A percentile compares a stretch with the other conserved stretches of the same genome.
These are phyloP conservation scores for Daedaleopsis nitida DNA, from an alignment of 768 basidiomycete species.

Conservation along the genomic window DNA sequence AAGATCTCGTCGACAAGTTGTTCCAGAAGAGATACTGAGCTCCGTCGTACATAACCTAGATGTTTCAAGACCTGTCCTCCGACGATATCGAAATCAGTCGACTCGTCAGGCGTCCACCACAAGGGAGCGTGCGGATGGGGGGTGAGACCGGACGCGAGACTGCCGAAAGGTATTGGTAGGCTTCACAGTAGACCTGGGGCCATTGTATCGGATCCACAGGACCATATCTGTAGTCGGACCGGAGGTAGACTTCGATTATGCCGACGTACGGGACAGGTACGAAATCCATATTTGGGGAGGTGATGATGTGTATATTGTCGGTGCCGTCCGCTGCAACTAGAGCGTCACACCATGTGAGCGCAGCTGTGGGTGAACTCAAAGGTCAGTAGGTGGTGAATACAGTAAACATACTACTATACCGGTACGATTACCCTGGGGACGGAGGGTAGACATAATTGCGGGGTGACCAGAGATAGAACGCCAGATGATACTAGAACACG, in stretches of 20 bases:
- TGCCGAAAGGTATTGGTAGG: neutral
- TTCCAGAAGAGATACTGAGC: too few species aligned
- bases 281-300: conserved; percentile 3
- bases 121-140: neutral
- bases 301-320: neutral
- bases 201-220: conserved; percentile 5
- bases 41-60: neutral
- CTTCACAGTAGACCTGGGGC: conserved; percentile 1
- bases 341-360: too few species aligned
- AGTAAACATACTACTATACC: too few species aligned
- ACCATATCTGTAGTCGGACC: conserved; percentile 1
- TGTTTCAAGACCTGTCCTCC: neutral
- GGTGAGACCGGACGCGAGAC: neutral
- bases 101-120: neutral
- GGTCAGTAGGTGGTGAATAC: too few species aligned
- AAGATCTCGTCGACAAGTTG: too few species aligned
- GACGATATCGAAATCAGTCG: neutral
- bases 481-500: too few species aligned
- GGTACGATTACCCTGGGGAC: too few species aligned
- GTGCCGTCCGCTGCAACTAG: too few species aligned
- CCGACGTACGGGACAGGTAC: neutral
- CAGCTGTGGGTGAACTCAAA: too few species aligned
- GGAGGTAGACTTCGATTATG: neutral
- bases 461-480: too few species aligned
- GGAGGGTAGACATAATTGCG: too few species aligned